Percentiles rank a stretch among this genome's conserved stretches.
These are phyloP conservation scores for Phytophthora vignae DNA, from an alignment of 352 stramenopile species.

Conservation along the genomic window DNA sequence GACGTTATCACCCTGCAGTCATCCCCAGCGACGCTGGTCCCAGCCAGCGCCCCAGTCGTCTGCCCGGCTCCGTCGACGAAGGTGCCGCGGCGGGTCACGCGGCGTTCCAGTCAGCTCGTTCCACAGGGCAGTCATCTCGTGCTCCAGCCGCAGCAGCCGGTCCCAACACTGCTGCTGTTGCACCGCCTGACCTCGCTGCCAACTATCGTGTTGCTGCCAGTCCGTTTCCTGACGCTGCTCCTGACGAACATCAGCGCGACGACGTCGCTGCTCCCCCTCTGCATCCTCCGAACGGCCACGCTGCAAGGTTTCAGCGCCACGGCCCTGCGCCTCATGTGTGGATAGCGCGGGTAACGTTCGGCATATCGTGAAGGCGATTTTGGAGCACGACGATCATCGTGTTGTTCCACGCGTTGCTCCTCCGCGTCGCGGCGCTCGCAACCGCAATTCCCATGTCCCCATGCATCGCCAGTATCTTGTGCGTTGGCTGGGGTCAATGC, in stretches of 20 bases:
- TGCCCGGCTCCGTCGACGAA: neutral
- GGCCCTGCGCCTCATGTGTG: neutral
- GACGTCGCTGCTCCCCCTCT: neutral
- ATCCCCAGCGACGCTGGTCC: neutral
- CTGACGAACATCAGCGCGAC: neutral
- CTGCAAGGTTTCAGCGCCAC: neutral
- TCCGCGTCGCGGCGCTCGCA: neutral
- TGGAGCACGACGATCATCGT: neutral
- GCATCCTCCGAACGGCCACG: neutral
- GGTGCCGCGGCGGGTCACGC: neutral
- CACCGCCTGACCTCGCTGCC: too few species aligned
- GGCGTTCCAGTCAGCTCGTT: neutral
- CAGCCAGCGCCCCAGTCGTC: neutral
- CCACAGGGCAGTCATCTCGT: neutral
- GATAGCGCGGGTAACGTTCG: slow-evolving; percentile 4
- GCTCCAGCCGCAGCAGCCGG: neutral
- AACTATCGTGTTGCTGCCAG: too few species aligned
- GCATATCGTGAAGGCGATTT: slow-evolving; percentile 2
- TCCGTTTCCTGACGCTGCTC: neutral
- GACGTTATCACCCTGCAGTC: slow-evolving; percentile 10
- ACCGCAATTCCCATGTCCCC: neutral
- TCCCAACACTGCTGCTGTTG: neutral
- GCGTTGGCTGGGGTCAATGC: slow-evolving; percentile 4
- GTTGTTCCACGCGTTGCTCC: neutral
- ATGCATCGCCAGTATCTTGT: slow-evolving; percentile 10